phyloP scores from a whole-genome alignment of 75 land plant species.

The Pinus taeda region DNA sequence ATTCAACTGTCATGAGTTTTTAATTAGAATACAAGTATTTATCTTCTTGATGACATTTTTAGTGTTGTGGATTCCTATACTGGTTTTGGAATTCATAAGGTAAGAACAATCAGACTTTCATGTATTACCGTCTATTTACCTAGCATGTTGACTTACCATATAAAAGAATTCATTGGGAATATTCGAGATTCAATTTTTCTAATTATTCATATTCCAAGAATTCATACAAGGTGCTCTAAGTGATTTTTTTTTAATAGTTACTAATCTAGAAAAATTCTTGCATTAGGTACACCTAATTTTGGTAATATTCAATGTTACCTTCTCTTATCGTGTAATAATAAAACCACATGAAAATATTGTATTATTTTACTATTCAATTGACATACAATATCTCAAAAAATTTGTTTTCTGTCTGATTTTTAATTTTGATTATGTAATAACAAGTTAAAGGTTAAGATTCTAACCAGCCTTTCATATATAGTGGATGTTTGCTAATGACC shows the following conservation, averaged over 20 bases:
- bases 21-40: conserved; percentile 84
- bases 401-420: background rate
- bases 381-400: background rate
- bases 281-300: conserved; percentile 83
- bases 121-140: background rate
- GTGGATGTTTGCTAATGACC: too few relatives aligned
- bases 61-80: conserved; percentile 99
- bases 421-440: background rate
- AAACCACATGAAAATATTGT: background rate
- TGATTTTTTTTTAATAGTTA: conserved; percentile 48
- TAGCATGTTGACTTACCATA: background rate
- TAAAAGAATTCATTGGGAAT: background rate
- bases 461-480: too few relatives aligned
- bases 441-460: too few relatives aligned
- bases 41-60: conserved; percentile 92
- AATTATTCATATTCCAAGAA: conserved; percentile 49
- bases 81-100: conserved; percentile 88
- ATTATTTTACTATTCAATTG: background rate
- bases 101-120: conserved; percentile 6
- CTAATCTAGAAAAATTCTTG: conserved; percentile 95
- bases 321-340: background rate
- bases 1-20: conserved; percentile 94
- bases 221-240: conserved; percentile 75
- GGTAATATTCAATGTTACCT: conserved; percentile 27
- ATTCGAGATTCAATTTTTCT: background rate